Percentiles rank a stretch among this genome's conserved stretches.
Evolutionary conservation across 108 stramenopile genomes (phyloP).

Genomic region (Cyclotella choctawhatcheeana): DNA sequence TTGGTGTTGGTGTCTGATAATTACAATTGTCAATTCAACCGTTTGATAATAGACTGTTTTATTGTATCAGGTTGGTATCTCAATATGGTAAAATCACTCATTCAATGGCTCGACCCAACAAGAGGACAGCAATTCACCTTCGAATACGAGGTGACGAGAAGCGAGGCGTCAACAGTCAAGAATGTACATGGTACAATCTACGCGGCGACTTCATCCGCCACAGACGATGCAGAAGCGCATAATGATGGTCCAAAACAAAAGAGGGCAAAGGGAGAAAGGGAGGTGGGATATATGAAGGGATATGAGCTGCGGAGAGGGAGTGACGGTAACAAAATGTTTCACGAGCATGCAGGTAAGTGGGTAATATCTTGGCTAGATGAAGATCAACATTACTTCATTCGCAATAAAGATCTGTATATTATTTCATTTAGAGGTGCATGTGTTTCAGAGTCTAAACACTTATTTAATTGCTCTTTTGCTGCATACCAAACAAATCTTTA

Average conservation of each 20-base stretch:
- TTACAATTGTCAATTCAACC: too few species aligned
- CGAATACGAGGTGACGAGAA: constrained; percentile 9
- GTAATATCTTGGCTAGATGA: too few species aligned
- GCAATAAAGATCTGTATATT: neutral
- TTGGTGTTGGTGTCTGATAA: too few species aligned
- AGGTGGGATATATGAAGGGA: neutral
- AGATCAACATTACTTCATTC: too few species aligned
- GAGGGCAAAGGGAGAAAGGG: neutral
- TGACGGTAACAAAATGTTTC: constrained; percentile 11
- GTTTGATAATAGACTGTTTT: too few species aligned
- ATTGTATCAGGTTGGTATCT: too few species aligned
- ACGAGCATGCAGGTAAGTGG: constrained; percentile 7
- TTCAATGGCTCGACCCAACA: neutral
- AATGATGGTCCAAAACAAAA: neutral
- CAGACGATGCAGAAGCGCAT: neutral
- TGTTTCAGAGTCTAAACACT: too few species aligned
- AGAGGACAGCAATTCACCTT: neutral
- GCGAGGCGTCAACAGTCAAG: constrained; percentile 9
- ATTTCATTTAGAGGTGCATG: neutral
- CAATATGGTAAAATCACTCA: neutral
- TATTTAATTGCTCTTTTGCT: too few species aligned
- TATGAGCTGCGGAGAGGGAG: neutral
- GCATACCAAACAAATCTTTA: neutral
- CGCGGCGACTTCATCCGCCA: neutral
- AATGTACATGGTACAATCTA: neutral